A percentile compares a stretch with the other conserved stretches of the same genome.
Conservation (phyloP, 2,329 filamentous ascomycete species). For the Cryphonectria naterciae region DNA sequence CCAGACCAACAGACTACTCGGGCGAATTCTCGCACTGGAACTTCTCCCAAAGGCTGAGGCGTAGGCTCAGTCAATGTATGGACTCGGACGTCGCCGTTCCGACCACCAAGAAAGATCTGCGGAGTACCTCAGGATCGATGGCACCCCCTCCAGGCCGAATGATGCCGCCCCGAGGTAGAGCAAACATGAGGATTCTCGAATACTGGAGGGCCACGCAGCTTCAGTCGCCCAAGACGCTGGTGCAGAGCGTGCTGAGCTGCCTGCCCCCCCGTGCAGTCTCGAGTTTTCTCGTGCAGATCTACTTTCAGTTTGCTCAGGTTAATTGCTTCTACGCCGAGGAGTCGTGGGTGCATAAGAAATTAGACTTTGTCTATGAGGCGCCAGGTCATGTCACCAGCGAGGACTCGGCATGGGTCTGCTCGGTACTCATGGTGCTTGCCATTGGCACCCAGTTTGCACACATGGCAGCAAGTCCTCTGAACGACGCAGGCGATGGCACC, state of each 20-base stretch:
- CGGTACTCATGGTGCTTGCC: slow-evolving; percentile 52
- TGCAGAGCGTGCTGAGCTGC: slow-evolving; percentile 44
- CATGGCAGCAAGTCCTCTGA: slow-evolving; percentile 41
- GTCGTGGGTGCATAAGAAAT: slow-evolving; percentile 46
- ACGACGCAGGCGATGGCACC: slow-evolving; percentile 48
- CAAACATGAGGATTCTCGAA: slow-evolving; percentile 35
- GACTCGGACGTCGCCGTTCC: slow-evolving; percentile 19
- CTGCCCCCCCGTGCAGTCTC: slow-evolving; percentile 52
- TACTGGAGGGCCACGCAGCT: slow-evolving; percentile 53
- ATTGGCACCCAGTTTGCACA: slow-evolving; percentile 57
- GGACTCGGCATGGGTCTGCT: slow-evolving; percentile 48
- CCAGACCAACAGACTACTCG: slow-evolving; percentile 47
- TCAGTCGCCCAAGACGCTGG: slow-evolving; percentile 44
- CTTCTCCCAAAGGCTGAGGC: slow-evolving; percentile 52
- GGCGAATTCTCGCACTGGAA: slow-evolving; percentile 59
- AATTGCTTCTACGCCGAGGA: slow-evolving; percentile 54
- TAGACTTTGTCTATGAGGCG: slow-evolving; percentile 48
- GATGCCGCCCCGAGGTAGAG: slow-evolving; percentile 21
- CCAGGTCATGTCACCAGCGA: slow-evolving; percentile 43
- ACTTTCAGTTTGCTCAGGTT: slow-evolving; percentile 52
- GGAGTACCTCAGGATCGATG: slow-evolving; percentile 33
- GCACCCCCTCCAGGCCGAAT: slow-evolving; percentile 5
- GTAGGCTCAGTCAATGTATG: slow-evolving; percentile 26
- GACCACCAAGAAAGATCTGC: slow-evolving; percentile 18
- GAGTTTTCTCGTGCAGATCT: slow-evolving; percentile 50